phyloP scores from a whole-genome alignment of 2,329 filamentous ascomycete genomes.

The Exophiala spinifera region DNA sequence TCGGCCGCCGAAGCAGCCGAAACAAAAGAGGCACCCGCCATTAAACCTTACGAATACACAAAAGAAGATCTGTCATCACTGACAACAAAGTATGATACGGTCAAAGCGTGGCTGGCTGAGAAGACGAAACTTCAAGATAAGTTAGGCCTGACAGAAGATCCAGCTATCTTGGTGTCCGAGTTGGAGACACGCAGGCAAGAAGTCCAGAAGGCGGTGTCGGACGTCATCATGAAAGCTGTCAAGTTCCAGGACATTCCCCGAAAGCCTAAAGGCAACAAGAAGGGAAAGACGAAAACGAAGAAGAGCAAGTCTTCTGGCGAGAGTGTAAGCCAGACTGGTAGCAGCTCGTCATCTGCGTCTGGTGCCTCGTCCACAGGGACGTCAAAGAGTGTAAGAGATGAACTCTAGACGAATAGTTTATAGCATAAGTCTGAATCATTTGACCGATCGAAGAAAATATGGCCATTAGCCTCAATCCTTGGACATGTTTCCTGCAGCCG shows the following conservation, averaged over 20 bases:
- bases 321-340: constrained; percentile 1
- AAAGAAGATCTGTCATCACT: constrained; percentile 68
- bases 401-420: constrained; percentile 15
- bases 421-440: not conserved
- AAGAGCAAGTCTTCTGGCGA: constrained; percentile 29
- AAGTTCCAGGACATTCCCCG: constrained; percentile 47
- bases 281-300: constrained; percentile 33
- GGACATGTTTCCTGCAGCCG: no score
- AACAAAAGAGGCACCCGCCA: constrained; percentile 34
- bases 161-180: constrained; percentile 70
- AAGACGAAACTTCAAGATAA: constrained; percentile 68
- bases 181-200: constrained; percentile 65
- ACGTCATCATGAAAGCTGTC: constrained; percentile 68
- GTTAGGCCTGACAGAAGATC: constrained; percentile 68
- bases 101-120: constrained; percentile 70
- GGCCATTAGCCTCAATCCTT: no score
- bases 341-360: constrained; percentile 1
- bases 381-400: constrained; percentile 24
- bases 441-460: no score
- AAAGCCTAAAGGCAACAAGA: constrained; percentile 30
- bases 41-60: constrained; percentile 60
- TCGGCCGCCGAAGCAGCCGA: constrained; percentile 32
- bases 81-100: constrained; percentile 59
- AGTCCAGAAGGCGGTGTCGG: constrained; percentile 67
- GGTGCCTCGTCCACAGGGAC: constrained; percentile 12